Evolutionary conservation across 768 basidiomycete genomes (phyloP).

Genomic region (Cubamyces lactineus): DNA sequence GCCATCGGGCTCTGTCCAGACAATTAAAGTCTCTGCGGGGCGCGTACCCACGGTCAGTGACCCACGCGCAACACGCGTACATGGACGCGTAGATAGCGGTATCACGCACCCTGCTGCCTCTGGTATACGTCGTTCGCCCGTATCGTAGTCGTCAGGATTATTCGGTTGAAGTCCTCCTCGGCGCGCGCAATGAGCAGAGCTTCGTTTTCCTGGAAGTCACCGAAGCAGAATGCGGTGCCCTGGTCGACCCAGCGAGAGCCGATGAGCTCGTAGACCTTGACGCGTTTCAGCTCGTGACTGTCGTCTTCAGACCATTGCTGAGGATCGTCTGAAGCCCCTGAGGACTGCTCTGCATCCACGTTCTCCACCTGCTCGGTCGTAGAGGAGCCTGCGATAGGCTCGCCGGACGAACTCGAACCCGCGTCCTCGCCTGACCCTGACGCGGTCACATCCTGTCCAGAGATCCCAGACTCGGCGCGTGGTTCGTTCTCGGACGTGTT

Average conservation of each 20-base stretch:
- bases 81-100: conserved; percentile 20
- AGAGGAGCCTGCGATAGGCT: conserved; percentile 12
- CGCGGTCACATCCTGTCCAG: conserved; percentile 12
- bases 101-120: conserved; percentile 74
- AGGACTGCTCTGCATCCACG: conserved; percentile 12
- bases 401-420: conserved; percentile 3
- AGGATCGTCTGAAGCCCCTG: conserved; percentile 54
- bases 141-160: conserved; percentile 81
- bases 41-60: conserved; percentile 9
- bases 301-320: conserved; percentile 68
- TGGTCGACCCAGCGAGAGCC: conserved; percentile 93
- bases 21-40: conserved; percentile 87
- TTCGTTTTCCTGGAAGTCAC: conserved; percentile 80
- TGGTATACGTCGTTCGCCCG: conserved; percentile 85
- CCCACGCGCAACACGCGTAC: conserved; percentile 8
- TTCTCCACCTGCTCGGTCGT: conserved; percentile 13
- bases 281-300: conserved; percentile 77
- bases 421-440: conserved; percentile 7
- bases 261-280: conserved; percentile 96
- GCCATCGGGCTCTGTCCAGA: conserved; percentile 97
- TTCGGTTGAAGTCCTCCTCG: conserved; percentile 69
- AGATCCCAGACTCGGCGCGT: conserved; percentile 22
- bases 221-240: conserved; percentile 96
- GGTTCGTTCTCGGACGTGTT: conserved; percentile 16
- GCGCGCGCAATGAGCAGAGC: conserved; percentile 85